These are phyloP conservation scores for Cyclotella baltica DNA, from an alignment of 108 stramenopile genomes.

Conservation along the genomic window DNA sequence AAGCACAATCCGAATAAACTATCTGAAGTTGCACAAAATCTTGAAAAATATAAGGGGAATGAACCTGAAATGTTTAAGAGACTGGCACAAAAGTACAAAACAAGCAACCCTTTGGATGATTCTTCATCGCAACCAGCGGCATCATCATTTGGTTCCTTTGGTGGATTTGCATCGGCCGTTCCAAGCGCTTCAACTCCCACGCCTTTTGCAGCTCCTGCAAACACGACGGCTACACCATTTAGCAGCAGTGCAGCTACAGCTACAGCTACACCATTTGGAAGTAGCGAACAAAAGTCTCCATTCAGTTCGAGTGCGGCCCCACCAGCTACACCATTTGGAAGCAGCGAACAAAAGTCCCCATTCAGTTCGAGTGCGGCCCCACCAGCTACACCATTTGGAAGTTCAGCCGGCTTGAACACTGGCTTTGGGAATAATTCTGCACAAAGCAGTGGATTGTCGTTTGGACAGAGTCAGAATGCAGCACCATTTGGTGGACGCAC, in stretches of 20 bases:
- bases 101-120: constrained; percentile 63
- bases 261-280: constrained; percentile 15
- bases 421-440: background rate
- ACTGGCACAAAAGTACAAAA: constrained; percentile 71
- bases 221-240: background rate
- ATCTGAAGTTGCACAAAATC: constrained; percentile 55
- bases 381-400: constrained; percentile 18
- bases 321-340: constrained; percentile 8
- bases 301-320: constrained; percentile 23
- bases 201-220: constrained; percentile 7
- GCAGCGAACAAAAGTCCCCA: constrained; percentile 18
- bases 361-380: constrained; percentile 24
- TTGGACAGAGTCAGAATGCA: constrained; percentile 9
- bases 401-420: background rate
- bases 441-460: background rate
- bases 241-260: background rate
- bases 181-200: background rate
- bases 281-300: constrained; percentile 24
- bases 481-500: constrained; percentile 57
- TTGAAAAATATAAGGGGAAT: constrained; percentile 80
- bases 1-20: constrained; percentile 78
- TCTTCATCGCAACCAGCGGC: constrained; percentile 9
- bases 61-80: constrained; percentile 76
- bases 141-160: constrained; percentile 16
- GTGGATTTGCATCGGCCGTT: constrained; percentile 41